These are phyloP conservation scores for Suhomyces canberraensis DNA, from an alignment of 805 yeast species.

Conservation along the genomic window DNA sequence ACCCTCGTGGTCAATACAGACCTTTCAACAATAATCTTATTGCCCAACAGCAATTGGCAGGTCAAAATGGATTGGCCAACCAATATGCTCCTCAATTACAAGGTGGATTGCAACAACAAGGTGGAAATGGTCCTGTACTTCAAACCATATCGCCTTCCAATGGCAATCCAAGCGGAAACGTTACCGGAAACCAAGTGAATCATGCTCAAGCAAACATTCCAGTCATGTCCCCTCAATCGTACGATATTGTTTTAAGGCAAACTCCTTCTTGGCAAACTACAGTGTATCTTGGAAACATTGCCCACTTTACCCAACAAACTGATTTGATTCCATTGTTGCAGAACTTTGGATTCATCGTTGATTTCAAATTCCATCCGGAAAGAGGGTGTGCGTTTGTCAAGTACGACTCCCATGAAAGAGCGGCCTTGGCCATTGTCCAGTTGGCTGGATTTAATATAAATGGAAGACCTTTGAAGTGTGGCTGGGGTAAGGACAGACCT, in stretches of 20 bases:
- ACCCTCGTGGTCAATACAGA: constrained; percentile 10
- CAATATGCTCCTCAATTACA: constrained; percentile 11
- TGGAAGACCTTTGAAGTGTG: constrained; percentile 76
- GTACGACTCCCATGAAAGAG: constrained; percentile 83
- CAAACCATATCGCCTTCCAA: constrained; percentile 7
- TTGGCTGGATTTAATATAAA: constrained; percentile 66
- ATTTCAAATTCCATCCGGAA: constrained; percentile 75
- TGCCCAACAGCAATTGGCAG: constrained; percentile 7
- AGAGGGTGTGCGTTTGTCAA: constrained; percentile 86
- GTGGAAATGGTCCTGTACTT: not conserved
- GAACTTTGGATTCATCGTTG: constrained; percentile 79
- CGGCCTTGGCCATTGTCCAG: constrained; percentile 83
- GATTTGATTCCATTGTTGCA: constrained; percentile 73
- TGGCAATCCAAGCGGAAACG: constrained; percentile 2
- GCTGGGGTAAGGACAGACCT: constrained; percentile 75
- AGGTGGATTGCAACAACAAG: not conserved
- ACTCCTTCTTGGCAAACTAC: constrained; percentile 83
- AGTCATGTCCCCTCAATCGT: constrained; percentile 52
- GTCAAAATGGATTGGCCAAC: constrained; percentile 1
- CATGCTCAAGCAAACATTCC: constrained; percentile 17
- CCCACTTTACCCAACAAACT: constrained; percentile 69
- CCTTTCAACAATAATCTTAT: constrained; percentile 14
- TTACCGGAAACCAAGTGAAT: constrained; percentile 1
- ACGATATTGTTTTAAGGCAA: constrained; percentile 70
- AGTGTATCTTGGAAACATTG: constrained; percentile 81